phyloP scores from a whole-genome alignment of 345 rosid species.

The Populus davidiana region DNA sequence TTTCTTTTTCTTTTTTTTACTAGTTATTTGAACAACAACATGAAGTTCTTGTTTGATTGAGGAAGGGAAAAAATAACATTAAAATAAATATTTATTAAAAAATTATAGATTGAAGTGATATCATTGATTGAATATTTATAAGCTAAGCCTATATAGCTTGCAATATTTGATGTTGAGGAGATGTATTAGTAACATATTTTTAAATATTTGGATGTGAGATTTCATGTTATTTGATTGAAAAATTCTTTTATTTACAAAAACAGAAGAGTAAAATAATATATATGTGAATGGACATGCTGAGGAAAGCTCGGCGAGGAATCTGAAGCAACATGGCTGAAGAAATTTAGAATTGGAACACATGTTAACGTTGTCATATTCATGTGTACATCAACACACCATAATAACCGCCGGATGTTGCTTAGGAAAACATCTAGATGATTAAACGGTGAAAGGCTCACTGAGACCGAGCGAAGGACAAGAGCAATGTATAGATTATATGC shows the following conservation, averaged over 20 bases:
- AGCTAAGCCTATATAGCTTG: background rate
- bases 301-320: slow-evolving; percentile 65
- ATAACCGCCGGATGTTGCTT: background rate
- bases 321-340: slow-evolving; percentile 31
- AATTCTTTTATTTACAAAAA: background rate
- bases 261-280: background rate
- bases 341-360: background rate
- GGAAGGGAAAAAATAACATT: background rate
- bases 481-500: background rate
- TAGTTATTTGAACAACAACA: background rate
- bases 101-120: background rate
- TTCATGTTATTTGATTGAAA: background rate
- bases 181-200: background rate
- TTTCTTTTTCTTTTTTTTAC: too few species aligned
- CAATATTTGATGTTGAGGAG: background rate
- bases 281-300: slow-evolving; percentile 29
- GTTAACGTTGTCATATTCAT: background rate
- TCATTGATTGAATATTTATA: background rate
- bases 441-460: background rate
- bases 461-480: background rate
- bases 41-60: background rate
- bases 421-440: background rate
- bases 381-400: background rate
- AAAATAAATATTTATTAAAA: too few species aligned
- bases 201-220: background rate